Evolutionary conservation across 1,284 basidiomycete genomes (phyloP).

Genomic region (Heliocybe sulcata): DNA sequence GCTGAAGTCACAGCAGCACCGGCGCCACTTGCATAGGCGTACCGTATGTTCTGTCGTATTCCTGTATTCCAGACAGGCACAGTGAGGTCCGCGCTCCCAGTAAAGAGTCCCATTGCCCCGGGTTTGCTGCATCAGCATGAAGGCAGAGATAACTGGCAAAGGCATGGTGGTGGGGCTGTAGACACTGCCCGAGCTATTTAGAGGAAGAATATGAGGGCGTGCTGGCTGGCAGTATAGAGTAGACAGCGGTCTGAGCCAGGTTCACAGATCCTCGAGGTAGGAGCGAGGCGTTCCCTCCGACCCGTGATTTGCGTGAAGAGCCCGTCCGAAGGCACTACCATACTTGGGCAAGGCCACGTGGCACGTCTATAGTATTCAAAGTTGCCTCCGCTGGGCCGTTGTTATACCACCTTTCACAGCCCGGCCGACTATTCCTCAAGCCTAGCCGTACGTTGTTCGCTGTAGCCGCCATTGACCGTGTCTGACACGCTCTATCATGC

Average conservation of each 20-base stretch:
- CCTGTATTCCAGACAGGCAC: not conserved
- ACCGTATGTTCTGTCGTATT: not conserved
- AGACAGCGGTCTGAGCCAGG: not conserved
- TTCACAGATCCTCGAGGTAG: not conserved
- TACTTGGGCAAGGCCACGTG: not conserved
- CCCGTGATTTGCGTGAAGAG: not conserved
- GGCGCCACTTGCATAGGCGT: not conserved
- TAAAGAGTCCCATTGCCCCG: not conserved
- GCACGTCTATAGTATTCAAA: not conserved
- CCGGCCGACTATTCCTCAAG: not conserved
- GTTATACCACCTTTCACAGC: not conserved
- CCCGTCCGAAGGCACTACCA: not conserved
- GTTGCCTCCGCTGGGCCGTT: not conserved
- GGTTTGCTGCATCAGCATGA: not conserved
- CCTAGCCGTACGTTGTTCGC: not conserved
- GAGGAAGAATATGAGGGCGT: not conserved
- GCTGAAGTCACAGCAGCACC: not conserved
- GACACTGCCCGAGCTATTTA: not conserved
- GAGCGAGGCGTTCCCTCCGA: not conserved
- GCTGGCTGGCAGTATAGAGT: not conserved
- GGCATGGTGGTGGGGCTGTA: not conserved
- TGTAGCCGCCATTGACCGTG: not conserved
- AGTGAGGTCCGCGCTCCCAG: not conserved
- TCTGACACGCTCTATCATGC: not conserved
- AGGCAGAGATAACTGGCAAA: not conserved